phyloP scores from a whole-genome alignment of 306 rosid genomes.

The Vachellia pachyceras region DNA sequence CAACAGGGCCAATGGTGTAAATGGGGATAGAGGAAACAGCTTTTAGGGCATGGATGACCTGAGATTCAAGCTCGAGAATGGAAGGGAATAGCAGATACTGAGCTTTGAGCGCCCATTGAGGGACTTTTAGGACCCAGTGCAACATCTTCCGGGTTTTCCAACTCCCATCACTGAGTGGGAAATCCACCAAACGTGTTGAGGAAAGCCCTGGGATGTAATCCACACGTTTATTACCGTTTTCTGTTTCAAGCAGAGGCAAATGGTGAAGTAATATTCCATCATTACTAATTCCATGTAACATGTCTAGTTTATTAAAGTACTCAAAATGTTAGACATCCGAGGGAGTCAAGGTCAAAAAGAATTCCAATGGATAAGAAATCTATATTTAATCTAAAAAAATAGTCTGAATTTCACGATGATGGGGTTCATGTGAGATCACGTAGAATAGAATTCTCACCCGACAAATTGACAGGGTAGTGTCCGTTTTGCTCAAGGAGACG shows the following conservation, averaged over 20 bases:
- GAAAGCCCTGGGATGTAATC: constrained; percentile 52
- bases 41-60: constrained; percentile 44
- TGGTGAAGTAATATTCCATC: neutral
- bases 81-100: constrained; percentile 49
- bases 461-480: constrained; percentile 22
- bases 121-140: constrained; percentile 11
- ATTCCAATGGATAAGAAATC: neutral
- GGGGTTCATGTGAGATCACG: neutral
- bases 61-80: constrained; percentile 51
- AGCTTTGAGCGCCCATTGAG: constrained; percentile 45
- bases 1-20: constrained; percentile 56
- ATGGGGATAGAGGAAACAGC: constrained; percentile 39
- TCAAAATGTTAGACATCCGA: neutral
- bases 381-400: neutral
- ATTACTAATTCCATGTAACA: too few relatives aligned
- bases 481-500: constrained; percentile 40
- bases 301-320: neutral
- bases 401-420: neutral
- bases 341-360: neutral
- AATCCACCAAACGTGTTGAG: constrained; percentile 34
- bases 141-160: neutral
- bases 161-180: constrained; percentile 34
- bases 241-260: constrained; percentile 19
- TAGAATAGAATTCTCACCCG: constrained; percentile 35
- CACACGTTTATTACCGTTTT: constrained; percentile 35